Conservation (phyloP, 768 basidiomycete genomes). For the Calocybe gangraenosa region DNA sequence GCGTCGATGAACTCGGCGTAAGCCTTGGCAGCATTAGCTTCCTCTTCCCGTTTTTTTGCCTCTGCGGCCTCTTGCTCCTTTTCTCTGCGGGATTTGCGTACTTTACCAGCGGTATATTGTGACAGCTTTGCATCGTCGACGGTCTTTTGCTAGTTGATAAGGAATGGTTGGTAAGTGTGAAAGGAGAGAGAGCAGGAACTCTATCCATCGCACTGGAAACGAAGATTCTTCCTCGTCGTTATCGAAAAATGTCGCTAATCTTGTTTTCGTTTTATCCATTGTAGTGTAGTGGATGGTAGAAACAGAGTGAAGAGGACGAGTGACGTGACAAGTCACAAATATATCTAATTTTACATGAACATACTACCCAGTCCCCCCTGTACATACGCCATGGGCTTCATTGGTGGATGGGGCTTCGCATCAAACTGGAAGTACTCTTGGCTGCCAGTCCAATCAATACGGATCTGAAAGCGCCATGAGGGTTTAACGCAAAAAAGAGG, state of each 20-base stretch:
- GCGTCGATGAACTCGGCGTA: conserved; percentile 83
- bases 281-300: neutral
- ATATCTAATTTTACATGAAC: conserved; percentile 25
- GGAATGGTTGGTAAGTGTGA: conserved; percentile 59
- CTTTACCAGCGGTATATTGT: conserved; percentile 81
- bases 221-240: conserved; percentile 81
- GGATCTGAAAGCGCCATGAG: conserved; percentile 48
- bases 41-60: conserved; percentile 81
- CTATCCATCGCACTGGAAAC: conserved; percentile 90
- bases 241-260: conserved; percentile 79
- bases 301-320: too few relatives aligned
- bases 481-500: neutral
- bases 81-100: conserved; percentile 86
- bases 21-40: conserved; percentile 71
- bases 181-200: conserved; percentile 49
- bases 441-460: conserved; percentile 74
- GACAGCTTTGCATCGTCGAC: conserved; percentile 84
- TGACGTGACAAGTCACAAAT: too few relatives aligned
- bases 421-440: conserved; percentile 79
- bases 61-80: conserved; percentile 92
- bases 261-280: conserved; percentile 67
- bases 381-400: conserved; percentile 92
- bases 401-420: conserved; percentile 81
- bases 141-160: conserved; percentile 69
- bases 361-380: conserved; percentile 61